Percentiles rank a stretch among this genome's conserved stretches.
Evolutionary conservation across 2,329 filamentous ascomycete species (phyloP).

Genomic region (Ophiognomonia clavigignenti-juglandacearum): DNA sequence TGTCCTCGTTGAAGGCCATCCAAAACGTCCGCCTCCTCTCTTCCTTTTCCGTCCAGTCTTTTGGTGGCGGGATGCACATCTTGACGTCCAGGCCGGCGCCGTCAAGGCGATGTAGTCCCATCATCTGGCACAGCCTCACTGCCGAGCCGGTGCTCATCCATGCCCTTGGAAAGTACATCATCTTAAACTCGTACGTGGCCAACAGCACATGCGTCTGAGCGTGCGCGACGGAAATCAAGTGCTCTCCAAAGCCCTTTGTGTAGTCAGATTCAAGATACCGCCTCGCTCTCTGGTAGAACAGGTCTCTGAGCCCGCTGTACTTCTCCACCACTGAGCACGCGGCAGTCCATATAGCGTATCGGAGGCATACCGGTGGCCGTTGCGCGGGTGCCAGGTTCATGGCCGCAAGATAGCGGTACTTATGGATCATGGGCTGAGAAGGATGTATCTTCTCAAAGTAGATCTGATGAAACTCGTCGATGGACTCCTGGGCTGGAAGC

Average conservation of each 20-base stretch:
- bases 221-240: constrained; percentile 79
- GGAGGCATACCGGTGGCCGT: constrained; percentile 79
- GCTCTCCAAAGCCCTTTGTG: constrained; percentile 87
- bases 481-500: constrained; percentile 53
- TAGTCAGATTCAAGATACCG: constrained; percentile 90
- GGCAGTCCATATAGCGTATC: constrained; percentile 95
- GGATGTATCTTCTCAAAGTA: constrained; percentile 91
- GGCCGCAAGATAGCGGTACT: constrained; percentile 77
- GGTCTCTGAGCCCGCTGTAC: constrained; percentile 71
- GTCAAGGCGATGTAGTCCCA: constrained; percentile 84
- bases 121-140: constrained; percentile 82
- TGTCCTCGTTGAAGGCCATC: constrained; percentile 86
- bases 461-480: constrained; percentile 81
- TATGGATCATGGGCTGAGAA: constrained; percentile 83
- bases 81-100: constrained; percentile 83
- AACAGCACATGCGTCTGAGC: constrained; percentile 80
- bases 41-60: constrained; percentile 91
- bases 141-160: constrained; percentile 89
- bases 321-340: constrained; percentile 84
- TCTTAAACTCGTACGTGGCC: constrained; percentile 86
- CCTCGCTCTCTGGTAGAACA: constrained; percentile 84
- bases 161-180: constrained; percentile 94
- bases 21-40: constrained; percentile 91
- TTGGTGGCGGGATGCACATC: constrained; percentile 78
- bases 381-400: constrained; percentile 86